These are phyloP conservation scores for Coemansia asiatica DNA, from an alignment of 192 early-diverging fungal genomes.

Conservation along the genomic window DNA sequence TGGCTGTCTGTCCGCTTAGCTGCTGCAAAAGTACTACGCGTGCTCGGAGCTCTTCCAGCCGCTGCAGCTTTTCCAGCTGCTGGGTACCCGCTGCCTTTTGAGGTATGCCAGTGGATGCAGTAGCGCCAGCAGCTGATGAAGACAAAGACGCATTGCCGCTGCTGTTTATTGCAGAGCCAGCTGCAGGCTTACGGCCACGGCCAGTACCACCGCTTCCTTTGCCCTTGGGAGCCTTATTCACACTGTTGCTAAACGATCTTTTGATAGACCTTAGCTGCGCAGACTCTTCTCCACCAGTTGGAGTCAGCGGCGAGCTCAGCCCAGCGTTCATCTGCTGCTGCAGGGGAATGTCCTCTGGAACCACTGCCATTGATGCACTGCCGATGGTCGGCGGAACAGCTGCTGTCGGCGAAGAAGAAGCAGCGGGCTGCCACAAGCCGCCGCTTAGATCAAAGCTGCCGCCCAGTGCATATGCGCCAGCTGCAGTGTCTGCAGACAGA, in stretches of 20 bases:
- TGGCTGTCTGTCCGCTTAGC: slow-evolving; percentile 17
- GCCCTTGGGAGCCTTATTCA: background rate
- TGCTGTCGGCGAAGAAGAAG: background rate
- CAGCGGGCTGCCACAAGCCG: slow-evolving; percentile 17
- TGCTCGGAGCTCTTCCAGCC: slow-evolving; percentile 43
- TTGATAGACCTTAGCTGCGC: background rate
- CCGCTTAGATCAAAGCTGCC: slow-evolving; percentile 20
- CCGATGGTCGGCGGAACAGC: background rate
- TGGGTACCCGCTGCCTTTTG: slow-evolving; percentile 16
- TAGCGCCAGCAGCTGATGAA: background rate
- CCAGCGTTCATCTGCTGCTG: slow-evolving; percentile 1
- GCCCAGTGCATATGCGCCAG: background rate
- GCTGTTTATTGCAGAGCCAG: background rate
- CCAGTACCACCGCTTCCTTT: background rate
- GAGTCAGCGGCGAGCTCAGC: background rate
- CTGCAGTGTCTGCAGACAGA: slow-evolving; percentile 12
- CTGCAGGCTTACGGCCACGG: slow-evolving; percentile 10
- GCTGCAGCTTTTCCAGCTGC: slow-evolving; percentile 42
- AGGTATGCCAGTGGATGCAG: background rate
- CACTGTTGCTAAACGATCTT: background rate
- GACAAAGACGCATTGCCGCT: background rate
- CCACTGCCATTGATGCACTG: background rate
- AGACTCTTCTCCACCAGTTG: background rate
- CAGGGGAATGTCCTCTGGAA: background rate
- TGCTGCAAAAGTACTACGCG: slow-evolving; percentile 48